These are phyloP conservation scores for Elsinoe batatas DNA, from an alignment of 2,329 filamentous ascomycete genomes.

Conservation along the genomic window DNA sequence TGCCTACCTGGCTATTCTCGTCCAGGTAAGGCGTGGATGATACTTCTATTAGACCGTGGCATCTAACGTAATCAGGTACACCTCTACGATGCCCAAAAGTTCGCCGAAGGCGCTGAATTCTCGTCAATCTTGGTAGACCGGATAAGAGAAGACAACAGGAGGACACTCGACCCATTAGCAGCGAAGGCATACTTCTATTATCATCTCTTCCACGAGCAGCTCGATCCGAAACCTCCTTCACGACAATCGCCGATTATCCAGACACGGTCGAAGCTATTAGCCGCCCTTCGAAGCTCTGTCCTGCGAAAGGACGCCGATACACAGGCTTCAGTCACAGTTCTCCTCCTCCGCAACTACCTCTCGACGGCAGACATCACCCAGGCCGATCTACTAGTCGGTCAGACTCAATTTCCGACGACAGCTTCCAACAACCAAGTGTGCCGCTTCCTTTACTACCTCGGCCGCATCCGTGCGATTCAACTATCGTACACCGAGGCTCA, in stretches of 20 bases:
- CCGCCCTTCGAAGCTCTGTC: slow-evolving; percentile 87
- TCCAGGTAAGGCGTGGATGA: slow-evolving; percentile 22
- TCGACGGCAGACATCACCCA: slow-evolving; percentile 93
- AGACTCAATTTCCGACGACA: slow-evolving; percentile 88
- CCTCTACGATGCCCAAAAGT: slow-evolving; percentile 75
- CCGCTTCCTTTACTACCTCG: slow-evolving; percentile 93
- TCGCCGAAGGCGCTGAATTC: slow-evolving; percentile 71
- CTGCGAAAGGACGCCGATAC: slow-evolving; percentile 93
- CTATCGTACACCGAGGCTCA: slow-evolving; percentile 95
- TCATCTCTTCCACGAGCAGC: slow-evolving; percentile 86
- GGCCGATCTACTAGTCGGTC: slow-evolving; percentile 88
- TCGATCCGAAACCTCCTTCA: slow-evolving; percentile 77
- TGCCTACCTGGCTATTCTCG: slow-evolving; percentile 29
- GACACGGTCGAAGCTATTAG: slow-evolving; percentile 75
- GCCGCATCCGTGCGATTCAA: slow-evolving; percentile 91
- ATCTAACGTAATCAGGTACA: slow-evolving; percentile 57
- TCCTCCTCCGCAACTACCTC: slow-evolving; percentile 91
- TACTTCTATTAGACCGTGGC: background rate
- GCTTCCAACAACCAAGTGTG: slow-evolving; percentile 98
- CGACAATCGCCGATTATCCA: slow-evolving; percentile 77
- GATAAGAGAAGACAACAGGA: slow-evolving; percentile 80
- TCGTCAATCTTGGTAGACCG: slow-evolving; percentile 74
- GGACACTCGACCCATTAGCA: slow-evolving; percentile 85
- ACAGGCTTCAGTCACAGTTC: slow-evolving; percentile 90
- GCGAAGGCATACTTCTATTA: slow-evolving; percentile 98